Conservation (phyloP, 352 stramenopile genomes). For the Globisporangium middletonii region DNA sequence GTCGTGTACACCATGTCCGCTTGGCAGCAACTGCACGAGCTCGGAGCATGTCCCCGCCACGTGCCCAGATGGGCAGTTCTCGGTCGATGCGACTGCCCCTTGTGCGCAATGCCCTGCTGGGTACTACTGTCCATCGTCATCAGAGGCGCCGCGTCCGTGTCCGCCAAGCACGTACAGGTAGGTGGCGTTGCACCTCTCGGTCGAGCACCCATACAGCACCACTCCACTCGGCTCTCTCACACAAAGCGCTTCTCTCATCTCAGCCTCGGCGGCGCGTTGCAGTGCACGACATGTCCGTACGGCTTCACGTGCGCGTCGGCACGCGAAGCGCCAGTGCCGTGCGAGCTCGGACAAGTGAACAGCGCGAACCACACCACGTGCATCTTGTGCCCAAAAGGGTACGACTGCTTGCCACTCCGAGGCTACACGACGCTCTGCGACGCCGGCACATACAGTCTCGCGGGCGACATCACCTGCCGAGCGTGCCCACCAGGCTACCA, state of each 20-base stretch:
- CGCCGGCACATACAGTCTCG: slow-evolving; percentile 7
- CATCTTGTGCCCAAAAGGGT: slow-evolving; percentile 16
- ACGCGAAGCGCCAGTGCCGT: slow-evolving; percentile 15
- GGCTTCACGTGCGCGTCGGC: slow-evolving; percentile 56
- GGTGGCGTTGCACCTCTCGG: background rate
- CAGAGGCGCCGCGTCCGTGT: slow-evolving; percentile 22
- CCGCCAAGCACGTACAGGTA: slow-evolving; percentile 32
- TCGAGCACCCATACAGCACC: slow-evolving; percentile 25
- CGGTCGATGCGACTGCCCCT: slow-evolving; percentile 6
- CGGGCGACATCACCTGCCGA: slow-evolving; percentile 4
- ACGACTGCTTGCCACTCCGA: slow-evolving; percentile 8
- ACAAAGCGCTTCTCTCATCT: slow-evolving; percentile 15
- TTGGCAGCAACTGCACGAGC: slow-evolving; percentile 39
- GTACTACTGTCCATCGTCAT: slow-evolving; percentile 29
- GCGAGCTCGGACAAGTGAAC: slow-evolving; percentile 12
- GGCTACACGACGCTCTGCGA: slow-evolving; percentile 1
- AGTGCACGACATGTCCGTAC: slow-evolving; percentile 42
- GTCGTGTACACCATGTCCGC: slow-evolving; percentile 36
- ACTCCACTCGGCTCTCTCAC: background rate
- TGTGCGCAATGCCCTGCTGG: slow-evolving; percentile 29
- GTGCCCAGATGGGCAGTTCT: slow-evolving; percentile 27
- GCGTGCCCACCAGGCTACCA: slow-evolving; percentile 22
- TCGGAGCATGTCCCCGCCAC: slow-evolving; percentile 14
- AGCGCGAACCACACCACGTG: slow-evolving; percentile 31
- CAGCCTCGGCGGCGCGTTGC: slow-evolving; percentile 24